Evolutionary conservation across 2,329 filamentous ascomycete species (phyloP).

Genomic region (Escovopsis sp.): DNA sequence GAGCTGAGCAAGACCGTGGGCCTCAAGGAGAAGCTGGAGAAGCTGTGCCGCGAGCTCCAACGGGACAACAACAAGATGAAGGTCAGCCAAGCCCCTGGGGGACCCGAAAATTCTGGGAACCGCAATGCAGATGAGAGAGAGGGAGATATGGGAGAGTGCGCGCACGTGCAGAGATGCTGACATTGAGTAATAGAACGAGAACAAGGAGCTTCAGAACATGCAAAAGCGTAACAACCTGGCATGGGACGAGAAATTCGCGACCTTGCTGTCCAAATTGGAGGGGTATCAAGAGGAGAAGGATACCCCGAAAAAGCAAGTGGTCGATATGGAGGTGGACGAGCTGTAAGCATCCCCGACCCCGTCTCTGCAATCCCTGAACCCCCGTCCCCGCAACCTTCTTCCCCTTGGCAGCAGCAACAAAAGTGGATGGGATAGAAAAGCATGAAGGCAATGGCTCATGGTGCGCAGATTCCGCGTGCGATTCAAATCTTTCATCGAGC

Average conservation of each 20-base stretch:
- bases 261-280: slow-evolving; percentile 69
- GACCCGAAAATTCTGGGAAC: no score
- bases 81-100: slow-evolving; percentile 38
- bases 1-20: slow-evolving; percentile 82
- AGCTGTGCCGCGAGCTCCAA: slow-evolving; percentile 83
- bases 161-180: slow-evolving; percentile 9
- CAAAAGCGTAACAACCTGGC: slow-evolving; percentile 70
- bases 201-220: slow-evolving; percentile 75
- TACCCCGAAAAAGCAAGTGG: slow-evolving; percentile 61
- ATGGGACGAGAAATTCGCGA: slow-evolving; percentile 72
- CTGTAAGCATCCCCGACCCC: no score
- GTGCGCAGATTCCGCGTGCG: slow-evolving; percentile 54
- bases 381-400: no score
- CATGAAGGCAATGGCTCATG: no score
- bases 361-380: no score
- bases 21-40: slow-evolving; percentile 93
- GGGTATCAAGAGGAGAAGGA: slow-evolving; percentile 79
- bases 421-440: no score
- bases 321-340: slow-evolving; percentile 81
- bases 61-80: slow-evolving; percentile 98
- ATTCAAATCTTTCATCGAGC: slow-evolving; percentile 93
- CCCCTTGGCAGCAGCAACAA: slow-evolving; percentile 6
- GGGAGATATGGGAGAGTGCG: background rate
- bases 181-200: slow-evolving; percentile 52
- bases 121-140: no score